phyloP scores from a whole-genome alignment of 2,329 filamentous ascomycete species.

The Ascomycota sp. region DNA sequence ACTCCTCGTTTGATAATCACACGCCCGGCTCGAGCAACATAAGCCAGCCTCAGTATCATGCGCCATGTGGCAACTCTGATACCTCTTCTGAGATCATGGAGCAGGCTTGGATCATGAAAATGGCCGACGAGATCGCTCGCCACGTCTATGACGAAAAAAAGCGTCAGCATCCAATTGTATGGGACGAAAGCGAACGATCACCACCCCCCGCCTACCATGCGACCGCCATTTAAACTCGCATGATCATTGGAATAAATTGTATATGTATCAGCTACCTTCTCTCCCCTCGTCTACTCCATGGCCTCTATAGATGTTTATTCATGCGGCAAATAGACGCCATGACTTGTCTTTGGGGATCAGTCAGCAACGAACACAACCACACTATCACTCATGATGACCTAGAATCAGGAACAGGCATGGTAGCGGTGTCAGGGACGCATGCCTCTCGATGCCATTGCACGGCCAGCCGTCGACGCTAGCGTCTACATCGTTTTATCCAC shows the following conservation, averaged over 20 bases:
- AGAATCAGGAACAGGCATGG: too few species aligned
- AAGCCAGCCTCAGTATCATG: constrained; percentile 4
- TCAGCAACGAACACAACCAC: too few species aligned
- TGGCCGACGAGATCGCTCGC: constrained; percentile 77
- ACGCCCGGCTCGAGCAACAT: constrained; percentile 9
- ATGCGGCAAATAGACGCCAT: too few species aligned
- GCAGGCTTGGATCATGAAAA: constrained; percentile 78
- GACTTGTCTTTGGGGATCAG: too few species aligned
- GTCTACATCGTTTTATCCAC: too few species aligned
- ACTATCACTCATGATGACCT: too few species aligned
- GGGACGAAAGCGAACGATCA: constrained; percentile 32
- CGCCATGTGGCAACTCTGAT: constrained; percentile 19
- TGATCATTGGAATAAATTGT: constrained; percentile 1
- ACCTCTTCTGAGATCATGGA: constrained; percentile 44
- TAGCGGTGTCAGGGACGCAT: too few species aligned
- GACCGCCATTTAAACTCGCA: constrained; percentile 15
- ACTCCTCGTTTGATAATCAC: not conserved
- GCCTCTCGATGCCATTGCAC: too few species aligned
- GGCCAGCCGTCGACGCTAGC: too few species aligned
- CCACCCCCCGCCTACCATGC: constrained; percentile 44
- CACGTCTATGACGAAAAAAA: constrained; percentile 77
- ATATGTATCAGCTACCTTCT: too few species aligned
- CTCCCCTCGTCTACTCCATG: not conserved
- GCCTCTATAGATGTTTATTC: too few species aligned
- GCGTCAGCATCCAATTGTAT: constrained; percentile 12